A percentile compares a stretch with the other conserved stretches of the same genome.
Conservation (phyloP, 257 asterid genomes). For the Nicotiana knightiana region DNA sequence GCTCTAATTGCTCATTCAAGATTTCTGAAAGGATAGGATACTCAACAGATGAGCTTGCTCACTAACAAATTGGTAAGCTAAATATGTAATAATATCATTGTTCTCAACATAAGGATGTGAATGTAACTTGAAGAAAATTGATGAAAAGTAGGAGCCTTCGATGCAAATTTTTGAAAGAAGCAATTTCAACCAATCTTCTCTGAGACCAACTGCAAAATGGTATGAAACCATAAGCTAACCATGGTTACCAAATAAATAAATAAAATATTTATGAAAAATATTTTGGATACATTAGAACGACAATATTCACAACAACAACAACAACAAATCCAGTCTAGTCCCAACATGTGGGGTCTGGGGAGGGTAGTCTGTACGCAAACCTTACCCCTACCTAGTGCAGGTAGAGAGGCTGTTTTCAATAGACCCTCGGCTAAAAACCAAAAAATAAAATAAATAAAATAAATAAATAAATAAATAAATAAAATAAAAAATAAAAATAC, state of each 20-base stretch:
- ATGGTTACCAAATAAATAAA: neutral
- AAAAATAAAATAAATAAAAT: no score
- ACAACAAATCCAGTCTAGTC: no score
- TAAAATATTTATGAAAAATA: neutral
- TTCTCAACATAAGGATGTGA: constrained; percentile 14
- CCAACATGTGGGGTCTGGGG: no score
- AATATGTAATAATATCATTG: constrained; percentile 9
- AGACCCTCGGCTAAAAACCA: no score
- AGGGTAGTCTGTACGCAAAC: no score
- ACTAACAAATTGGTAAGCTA: constrained; percentile 25
- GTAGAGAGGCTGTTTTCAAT: no score
- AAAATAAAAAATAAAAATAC: no score
- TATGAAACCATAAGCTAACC: neutral
- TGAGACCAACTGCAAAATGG: constrained; percentile 54
- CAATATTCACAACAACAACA: neutral
- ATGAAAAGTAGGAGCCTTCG: constrained; percentile 32
- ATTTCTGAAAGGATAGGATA: constrained; percentile 37
- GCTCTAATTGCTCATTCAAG: constrained; percentile 40
- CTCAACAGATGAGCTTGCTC: constrained; percentile 53
- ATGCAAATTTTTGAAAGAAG: constrained; percentile 58
- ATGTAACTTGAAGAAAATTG: constrained; percentile 43
- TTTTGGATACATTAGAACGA: neutral
- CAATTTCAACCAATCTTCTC: constrained; percentile 57
- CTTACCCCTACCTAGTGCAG: no score
- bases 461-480: no score